Base-by-base conservation (phyloP, 1,139 yeast genomes). In the Citeromyces hawaiiensis region DNA sequence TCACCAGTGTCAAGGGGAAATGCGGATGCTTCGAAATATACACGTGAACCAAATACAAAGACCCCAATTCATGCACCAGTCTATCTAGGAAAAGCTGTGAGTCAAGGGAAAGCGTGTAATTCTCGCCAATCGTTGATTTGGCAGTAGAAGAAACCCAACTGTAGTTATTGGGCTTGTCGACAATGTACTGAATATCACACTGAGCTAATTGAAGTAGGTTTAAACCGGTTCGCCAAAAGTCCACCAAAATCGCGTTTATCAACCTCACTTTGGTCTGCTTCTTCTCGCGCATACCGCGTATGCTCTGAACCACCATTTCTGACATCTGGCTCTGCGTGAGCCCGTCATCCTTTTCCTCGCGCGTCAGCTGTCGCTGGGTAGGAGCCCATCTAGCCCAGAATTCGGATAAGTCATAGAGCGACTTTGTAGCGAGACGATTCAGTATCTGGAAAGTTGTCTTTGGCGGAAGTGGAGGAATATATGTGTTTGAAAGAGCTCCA, bases 191-290 rank as follows among this genome's bases (percentile, higher is more conserved):
- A 43, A 82, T 72, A 48, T 83, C 94, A 7, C 82, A 59, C 47
- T 82, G 88, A 0, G 94, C 81, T 37, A 77, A 54, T 51, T 83
- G 94, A 15, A 75, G 63, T 5, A 82, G 56, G 48, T 78, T 82
- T 38, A 83, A 56, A 0, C 94, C 94, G 3, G 60, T 49, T 1
- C 71, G 63, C 76, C 87, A 83, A 50, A 64, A 73, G 29, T 75
- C 75, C 33, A 61, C 63, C 7, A 78, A 45, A 11, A 80, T 59
- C 38, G 59, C 57, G 43, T 76, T 79, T 2, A 76, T 59, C 10
- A 77, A 49, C 42, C 60, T 62, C 36, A 66, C 52, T 48, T 76
- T 77, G 10, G 68, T 53, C 1, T 54, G 42, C 31, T 51, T 54
- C 15, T 29, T 40, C 27, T 44, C 46, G 25, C 44, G 50, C 43